Evolutionary conservation across 805 yeast species (phyloP), one percentile per base, ranked within the genome.

Genomic region (Pichia cephalocereana): DNA sequence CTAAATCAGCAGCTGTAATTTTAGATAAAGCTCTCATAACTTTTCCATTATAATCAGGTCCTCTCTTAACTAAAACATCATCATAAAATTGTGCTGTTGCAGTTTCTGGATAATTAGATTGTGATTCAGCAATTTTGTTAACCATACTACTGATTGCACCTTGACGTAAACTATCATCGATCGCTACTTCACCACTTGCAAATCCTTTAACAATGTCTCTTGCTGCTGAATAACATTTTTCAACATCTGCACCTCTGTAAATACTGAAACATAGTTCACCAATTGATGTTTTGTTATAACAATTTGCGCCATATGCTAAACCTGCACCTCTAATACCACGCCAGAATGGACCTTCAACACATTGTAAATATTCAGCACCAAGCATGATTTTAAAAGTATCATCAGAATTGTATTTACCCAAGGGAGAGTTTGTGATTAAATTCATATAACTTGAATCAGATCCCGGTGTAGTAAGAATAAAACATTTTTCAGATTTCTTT

Each of bases 341-440:
- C 97, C 98, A 91, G 53, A 91, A 83, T 36, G 98, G 99, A 3
- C 99, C 99, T 64, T 93, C 99, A 18, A 87, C 88, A 37, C 88
- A 84, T 54, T 83, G 85, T 48, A 93, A 70, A 57, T 81, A 84
- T 47, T 85, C 89, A 8, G 83, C 74, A 8, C 89, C 86, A 28
- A 90, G 72, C 0, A 83, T 75, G 39, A 91, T 71, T 27, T 82
- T 83, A 45, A 84, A 80, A 31, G 81, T 70, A 56, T 90, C 96
- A 19, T 71, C 68, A 43, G 79, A 72, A 14, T 63, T 57, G 54
- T 75, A 80, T 48, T 70, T 71, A 17, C 37, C 43, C 1, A 73
- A 68, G 1, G 91, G 87, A 14, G 84, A 77, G 2, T 68, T 68
- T 0, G 95, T 73, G 7, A 80, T 65, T 0, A 85, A 61, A 26